These are phyloP conservation scores for Diaporthe longicolla DNA, from an alignment of 2,329 filamentous ascomycete genomes.

Conservation along the genomic window DNA sequence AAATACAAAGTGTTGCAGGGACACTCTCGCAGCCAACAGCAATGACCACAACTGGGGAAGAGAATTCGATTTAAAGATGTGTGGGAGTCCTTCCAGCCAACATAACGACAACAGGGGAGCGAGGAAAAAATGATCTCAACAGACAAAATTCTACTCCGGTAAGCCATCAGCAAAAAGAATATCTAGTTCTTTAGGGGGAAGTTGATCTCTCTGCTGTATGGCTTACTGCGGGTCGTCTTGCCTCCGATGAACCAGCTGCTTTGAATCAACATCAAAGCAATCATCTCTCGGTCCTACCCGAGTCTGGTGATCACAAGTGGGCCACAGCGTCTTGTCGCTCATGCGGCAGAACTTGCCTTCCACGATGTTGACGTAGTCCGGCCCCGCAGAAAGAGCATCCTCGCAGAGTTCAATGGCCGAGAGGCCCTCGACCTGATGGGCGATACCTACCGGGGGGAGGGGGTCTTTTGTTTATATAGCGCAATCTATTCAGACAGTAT, in stretches of 20 bases:
- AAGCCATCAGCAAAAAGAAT: too few relatives aligned
- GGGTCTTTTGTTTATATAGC: too few relatives aligned
- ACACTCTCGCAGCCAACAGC: too few relatives aligned
- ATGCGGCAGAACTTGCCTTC: constrained; percentile 32
- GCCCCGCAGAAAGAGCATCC: not conserved
- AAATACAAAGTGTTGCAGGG: too few relatives aligned
- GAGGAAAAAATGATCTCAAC: too few relatives aligned
- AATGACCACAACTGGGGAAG: too few relatives aligned
- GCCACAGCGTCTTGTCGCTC: constrained; percentile 27
- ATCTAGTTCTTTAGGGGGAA: not conserved
- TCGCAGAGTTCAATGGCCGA: constrained; percentile 3
- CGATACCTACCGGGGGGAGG: too few relatives aligned
- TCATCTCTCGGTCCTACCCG: not conserved
- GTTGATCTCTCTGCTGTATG: not conserved
- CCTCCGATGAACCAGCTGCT: constrained; percentile 11
- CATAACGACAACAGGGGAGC: too few relatives aligned
- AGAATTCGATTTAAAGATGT: too few relatives aligned
- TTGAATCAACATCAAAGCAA: not conserved
- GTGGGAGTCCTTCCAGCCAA: too few relatives aligned
- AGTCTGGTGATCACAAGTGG: not conserved
- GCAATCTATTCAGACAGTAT: too few relatives aligned
- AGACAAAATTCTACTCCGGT: too few relatives aligned
- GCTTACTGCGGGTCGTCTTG: not conserved
- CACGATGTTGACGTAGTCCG: constrained; percentile 17
- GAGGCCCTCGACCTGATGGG: not conserved